phyloP scores from a whole-genome alignment of 345 rosid species.

The Microthlaspi erraticum region DNA sequence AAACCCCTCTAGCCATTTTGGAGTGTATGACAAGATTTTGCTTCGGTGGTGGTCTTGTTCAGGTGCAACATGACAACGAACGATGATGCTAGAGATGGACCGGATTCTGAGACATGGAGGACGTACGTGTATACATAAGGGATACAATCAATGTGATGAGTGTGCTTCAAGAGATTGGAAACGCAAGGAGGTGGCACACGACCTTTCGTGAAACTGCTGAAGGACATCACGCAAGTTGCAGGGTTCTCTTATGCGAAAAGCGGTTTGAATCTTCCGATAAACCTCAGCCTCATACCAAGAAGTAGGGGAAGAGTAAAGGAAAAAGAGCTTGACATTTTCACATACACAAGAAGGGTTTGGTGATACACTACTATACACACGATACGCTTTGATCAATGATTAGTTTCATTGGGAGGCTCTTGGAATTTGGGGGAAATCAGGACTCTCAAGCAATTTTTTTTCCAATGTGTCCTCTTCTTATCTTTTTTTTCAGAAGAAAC shows the following conservation, averaged over 20 bases:
- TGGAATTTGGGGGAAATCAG: neutral
- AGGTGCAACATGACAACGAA: slow-evolving; percentile 84
- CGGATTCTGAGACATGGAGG: slow-evolving; percentile 97
- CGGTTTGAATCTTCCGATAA: slow-evolving; percentile 43
- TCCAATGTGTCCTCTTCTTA: too few species aligned
- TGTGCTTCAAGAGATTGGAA: slow-evolving; percentile 76
- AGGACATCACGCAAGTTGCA: slow-evolving; percentile 95
- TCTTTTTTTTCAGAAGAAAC: neutral
- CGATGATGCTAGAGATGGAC: slow-evolving; percentile 98
- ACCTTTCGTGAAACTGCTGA: slow-evolving; percentile 76
- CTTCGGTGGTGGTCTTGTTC: slow-evolving; percentile 38
- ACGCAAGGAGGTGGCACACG: slow-evolving; percentile 82
- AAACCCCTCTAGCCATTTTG: neutral
- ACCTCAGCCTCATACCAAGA: slow-evolving; percentile 11
- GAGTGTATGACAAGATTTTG: neutral
- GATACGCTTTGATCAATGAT: neutral
- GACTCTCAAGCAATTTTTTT: neutral
- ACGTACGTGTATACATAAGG: slow-evolving; percentile 70
- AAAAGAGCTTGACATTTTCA: slow-evolving; percentile 30
- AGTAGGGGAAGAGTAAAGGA: slow-evolving; percentile 36
- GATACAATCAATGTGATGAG: slow-evolving; percentile 76
- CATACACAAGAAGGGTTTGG: too few species aligned
- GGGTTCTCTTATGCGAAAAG: slow-evolving; percentile 80
- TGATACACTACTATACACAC: neutral
- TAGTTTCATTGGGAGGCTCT: slow-evolving; percentile 19